Evolutionary conservation across 768 basidiomycete genomes (phyloP), one percentile per base, ranked within the genome.

Genomic region (Calocybe indica): DNA sequence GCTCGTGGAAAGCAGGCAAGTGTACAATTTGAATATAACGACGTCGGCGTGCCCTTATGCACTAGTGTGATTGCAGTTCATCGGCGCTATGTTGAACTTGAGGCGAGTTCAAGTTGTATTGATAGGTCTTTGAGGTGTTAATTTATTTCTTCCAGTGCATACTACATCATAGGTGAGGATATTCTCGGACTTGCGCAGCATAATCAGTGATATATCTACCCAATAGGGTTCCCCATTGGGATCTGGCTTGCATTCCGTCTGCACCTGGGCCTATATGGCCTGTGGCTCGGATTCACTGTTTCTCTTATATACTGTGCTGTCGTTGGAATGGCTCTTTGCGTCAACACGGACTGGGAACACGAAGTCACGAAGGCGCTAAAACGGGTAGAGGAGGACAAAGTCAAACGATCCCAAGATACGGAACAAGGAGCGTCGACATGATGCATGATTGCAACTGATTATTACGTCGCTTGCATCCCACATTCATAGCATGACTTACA

Each of bases 201-300:
- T 10, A 36, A 50, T 7, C 40, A 42, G 37, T 40, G 34, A 48
- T 47, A 34, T 10, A 37, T 3, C 33, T 37, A 37, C 15, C 15
- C 13, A 22, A 15, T 35, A 74, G 84, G 88, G 15, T 84, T 94
- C 39, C 92, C 92, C 0, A 68, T 89, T 38, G 92, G 88, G 6
- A 62, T 91, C 44, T 86, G 76, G 64, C 79, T 93, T 6, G 73
- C 86, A 5, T 91, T 92, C 70, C 68, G 67, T 43, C 60, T 58
- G 5, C 58, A 69, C 15, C 70, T 76, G 56, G 81, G 72, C 0
- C 70, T 96, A 10, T 67, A 71, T 22, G 92, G 92, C 0, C 74
- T 96, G 11, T 96, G 92, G 92, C 70, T 85, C 39, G 92, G 92
- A 12, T 66, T 93, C 36, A 85, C 85, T 0, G 58, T 76, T 4